Percentiles rank a stretch among this genome's conserved stretches.
Evolutionary conservation across 306 rosid species (phyloP).

Genomic region (Glycine tomentella): DNA sequence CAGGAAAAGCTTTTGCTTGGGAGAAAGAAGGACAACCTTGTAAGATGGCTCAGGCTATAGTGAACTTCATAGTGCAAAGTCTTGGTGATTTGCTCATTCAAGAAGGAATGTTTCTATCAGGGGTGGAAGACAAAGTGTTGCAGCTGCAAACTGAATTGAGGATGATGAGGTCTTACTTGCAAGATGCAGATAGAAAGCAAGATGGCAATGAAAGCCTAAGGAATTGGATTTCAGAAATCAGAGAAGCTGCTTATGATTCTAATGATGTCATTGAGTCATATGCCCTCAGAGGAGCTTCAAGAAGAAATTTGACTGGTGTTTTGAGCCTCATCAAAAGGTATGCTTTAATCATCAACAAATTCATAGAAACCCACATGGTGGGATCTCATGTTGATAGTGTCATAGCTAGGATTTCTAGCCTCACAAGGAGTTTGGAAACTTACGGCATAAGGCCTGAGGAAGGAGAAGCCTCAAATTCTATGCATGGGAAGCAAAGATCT

Average conservation of each 20-base stretch:
- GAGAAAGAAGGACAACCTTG: slow-evolving; percentile 8
- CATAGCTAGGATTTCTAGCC: slow-evolving; percentile 39
- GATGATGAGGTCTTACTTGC: slow-evolving; percentile 53
- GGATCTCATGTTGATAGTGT: slow-evolving; percentile 50
- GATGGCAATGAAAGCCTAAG: slow-evolving; percentile 42
- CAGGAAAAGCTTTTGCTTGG: neutral
- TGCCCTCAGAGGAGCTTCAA: slow-evolving; percentile 45
- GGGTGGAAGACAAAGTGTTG: slow-evolving; percentile 48
- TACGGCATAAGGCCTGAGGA: slow-evolving; percentile 46
- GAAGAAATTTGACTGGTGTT: slow-evolving; percentile 35
- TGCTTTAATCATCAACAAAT: slow-evolving; percentile 24
- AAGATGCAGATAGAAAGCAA: slow-evolving; percentile 66
- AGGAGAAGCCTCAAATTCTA: slow-evolving; percentile 46
- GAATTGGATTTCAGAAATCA: slow-evolving; percentile 59
- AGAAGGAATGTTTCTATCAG: slow-evolving; percentile 52
- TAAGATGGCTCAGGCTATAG: slow-evolving; percentile 55
- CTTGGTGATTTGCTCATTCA: slow-evolving; percentile 49
- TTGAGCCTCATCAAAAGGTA: slow-evolving; percentile 44
- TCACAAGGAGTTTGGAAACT: slow-evolving; percentile 32
- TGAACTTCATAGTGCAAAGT: slow-evolving; percentile 48
- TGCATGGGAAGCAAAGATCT: slow-evolving; percentile 42
- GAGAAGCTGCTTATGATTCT: slow-evolving; percentile 66
- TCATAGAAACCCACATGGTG: slow-evolving; percentile 37
- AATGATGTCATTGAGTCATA: slow-evolving; percentile 58
- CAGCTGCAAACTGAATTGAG: slow-evolving; percentile 50